Conservation (phyloP, 345 rosid genomes). For the Salix suchowensis region DNA sequence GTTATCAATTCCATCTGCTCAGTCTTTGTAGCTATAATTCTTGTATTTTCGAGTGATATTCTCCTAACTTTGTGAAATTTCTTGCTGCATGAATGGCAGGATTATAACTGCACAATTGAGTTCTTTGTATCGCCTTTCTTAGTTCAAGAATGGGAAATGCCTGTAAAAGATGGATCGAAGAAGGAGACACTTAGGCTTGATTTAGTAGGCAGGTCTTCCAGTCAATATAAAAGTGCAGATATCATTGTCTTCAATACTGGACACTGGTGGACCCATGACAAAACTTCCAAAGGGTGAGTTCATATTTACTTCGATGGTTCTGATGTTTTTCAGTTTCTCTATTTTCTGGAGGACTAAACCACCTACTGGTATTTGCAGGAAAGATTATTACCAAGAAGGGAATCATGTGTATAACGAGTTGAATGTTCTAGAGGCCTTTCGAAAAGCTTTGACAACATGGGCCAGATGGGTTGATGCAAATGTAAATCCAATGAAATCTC, state of each 20-base stretch:
- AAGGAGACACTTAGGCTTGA: conserved; percentile 94
- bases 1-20: conserved; percentile 6
- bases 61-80: background rate
- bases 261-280: conserved; percentile 99
- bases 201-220: conserved; percentile 64
- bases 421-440: conserved; percentile 83
- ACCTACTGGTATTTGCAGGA: conserved; percentile 38
- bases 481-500: conserved; percentile 54
- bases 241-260: conserved; percentile 86
- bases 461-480: conserved; percentile 83
- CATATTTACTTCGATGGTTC: background rate
- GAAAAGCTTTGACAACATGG: conserved; percentile 89
- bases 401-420: conserved; percentile 65
- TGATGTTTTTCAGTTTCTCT: background rate
- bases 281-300: conserved; percentile 79
- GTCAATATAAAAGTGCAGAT: conserved; percentile 68
- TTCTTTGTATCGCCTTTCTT: conserved; percentile 89
- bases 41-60: background rate
- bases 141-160: conserved; percentile 85
- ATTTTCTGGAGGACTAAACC: background rate
- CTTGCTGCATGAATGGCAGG: conserved; percentile 40
- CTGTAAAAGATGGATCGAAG: conserved; percentile 46
- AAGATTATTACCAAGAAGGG: conserved; percentile 94
- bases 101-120: conserved; percentile 65
- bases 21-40: background rate